These are phyloP conservation scores for Dioscorea alata DNA, from an alignment of 106 monocot genomes.

Conservation along the genomic window DNA sequence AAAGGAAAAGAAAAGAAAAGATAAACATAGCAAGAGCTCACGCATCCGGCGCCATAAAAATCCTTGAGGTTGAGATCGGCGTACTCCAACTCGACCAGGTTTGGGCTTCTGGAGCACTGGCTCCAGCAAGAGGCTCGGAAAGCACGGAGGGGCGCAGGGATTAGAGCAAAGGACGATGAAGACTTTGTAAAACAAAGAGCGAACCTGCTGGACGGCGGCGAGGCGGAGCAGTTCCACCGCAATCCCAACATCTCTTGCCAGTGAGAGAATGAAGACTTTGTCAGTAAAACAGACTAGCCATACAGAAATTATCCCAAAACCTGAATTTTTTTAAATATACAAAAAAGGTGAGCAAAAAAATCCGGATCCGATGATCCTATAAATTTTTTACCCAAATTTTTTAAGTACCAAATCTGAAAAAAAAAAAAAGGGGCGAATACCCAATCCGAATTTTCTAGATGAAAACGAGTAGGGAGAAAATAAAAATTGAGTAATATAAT, in stretches of 20 bases:
- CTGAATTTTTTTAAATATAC: no score
- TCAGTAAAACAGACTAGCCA: no score
- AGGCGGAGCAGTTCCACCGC: neutral
- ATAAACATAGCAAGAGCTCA: neutral
- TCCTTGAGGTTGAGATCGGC: conserved; percentile 57
- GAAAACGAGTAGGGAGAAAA: no score
- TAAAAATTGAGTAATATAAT: no score
- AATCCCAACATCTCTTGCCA: neutral
- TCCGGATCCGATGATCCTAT: no score
- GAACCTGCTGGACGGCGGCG: neutral
- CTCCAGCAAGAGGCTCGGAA: neutral
- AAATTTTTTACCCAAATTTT: no score
- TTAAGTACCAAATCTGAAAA: no score
- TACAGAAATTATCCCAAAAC: no score
- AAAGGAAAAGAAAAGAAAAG: neutral
- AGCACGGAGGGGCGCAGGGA: neutral
- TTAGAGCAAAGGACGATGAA: neutral
- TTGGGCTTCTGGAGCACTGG: conserved; percentile 22
- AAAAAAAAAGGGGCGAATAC: no score
- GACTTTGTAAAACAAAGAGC: neutral
- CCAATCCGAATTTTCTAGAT: no score
- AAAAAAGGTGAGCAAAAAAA: no score
- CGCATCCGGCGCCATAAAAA: conserved; percentile 22
- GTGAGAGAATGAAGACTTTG: neutral
- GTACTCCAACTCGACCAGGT: conserved; percentile 53